Conservation (phyloP, 345 rosid genomes). For the Mallotus nudiflorus region DNA sequence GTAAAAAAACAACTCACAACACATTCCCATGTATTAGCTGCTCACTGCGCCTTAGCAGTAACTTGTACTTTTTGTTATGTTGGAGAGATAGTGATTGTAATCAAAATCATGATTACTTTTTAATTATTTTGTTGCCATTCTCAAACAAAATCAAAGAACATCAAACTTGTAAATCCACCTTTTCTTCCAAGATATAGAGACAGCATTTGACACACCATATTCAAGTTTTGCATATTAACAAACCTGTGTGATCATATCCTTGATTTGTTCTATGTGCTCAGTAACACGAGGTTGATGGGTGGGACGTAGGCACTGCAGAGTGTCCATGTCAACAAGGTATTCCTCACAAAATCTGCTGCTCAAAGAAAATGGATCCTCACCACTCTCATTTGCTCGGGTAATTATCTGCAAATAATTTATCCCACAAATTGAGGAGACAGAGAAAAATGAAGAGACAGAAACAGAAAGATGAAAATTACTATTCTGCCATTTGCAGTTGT, state of each 20-base stretch:
- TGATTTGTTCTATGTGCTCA: slow-evolving; percentile 72
- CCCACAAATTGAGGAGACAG: too few relatives aligned
- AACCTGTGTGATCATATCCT: slow-evolving; percentile 68
- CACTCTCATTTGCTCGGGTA: slow-evolving; percentile 60
- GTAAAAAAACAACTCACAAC: not conserved
- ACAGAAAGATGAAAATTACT: too few relatives aligned
- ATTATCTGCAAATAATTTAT: slow-evolving; percentile 53
- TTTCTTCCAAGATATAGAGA: not conserved
- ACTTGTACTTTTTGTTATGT: not conserved
- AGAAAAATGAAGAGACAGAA: too few relatives aligned
- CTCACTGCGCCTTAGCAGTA: not conserved
- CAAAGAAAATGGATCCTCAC: slow-evolving; percentile 55
- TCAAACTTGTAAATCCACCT: not conserved
- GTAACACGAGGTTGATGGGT: slow-evolving; percentile 81
- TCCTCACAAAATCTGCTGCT: slow-evolving; percentile 72
- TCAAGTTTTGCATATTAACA: not conserved
- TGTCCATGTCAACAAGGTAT: slow-evolving; percentile 67
- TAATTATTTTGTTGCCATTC: not conserved
- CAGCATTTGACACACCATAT: not conserved
- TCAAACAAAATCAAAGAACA: not conserved
- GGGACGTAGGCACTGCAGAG: slow-evolving; percentile 78
- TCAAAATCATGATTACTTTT: too few relatives aligned
- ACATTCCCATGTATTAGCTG: not conserved
- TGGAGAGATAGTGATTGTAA: too few relatives aligned
- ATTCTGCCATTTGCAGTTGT: too few relatives aligned